A percentile compares a stretch with the other conserved stretches of the same genome.
Conservation (phyloP, 108 stramenopile genomes). For the Nitzschia sp. region DNA sequence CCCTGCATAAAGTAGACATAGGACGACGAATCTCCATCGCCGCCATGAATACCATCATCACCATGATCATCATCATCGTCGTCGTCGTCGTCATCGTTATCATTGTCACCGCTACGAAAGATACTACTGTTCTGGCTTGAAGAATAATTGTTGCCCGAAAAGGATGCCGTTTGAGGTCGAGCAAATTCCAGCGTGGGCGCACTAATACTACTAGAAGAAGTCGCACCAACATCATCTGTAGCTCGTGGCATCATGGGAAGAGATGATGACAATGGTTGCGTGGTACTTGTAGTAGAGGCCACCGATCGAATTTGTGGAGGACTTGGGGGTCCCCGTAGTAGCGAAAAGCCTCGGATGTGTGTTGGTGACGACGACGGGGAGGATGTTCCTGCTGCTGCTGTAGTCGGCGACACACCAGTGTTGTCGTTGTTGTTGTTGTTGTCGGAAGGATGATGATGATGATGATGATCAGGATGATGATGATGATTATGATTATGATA, state of each 20-base stretch:
- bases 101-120: neutral
- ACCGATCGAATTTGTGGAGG: neutral
- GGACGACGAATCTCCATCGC: slow-evolving; percentile 30
- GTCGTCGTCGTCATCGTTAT: neutral
- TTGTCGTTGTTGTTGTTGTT: slow-evolving; percentile 10
- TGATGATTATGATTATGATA: neutral
- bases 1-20: slow-evolving; percentile 48
- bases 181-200: too few species aligned
- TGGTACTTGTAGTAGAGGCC: neutral
- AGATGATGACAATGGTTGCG: neutral
- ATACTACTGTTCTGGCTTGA: slow-evolving; percentile 4
- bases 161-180: neutral
- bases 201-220: neutral
- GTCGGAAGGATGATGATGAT: neutral
- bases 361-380: neutral
- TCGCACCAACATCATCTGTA: neutral
- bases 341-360: neutral
- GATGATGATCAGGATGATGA: neutral
- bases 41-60: slow-evolving; percentile 1
- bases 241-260: neutral
- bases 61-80: slow-evolving; percentile 11
- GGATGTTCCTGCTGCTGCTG: neutral
- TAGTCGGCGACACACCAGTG: neutral
- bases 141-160: neutral
- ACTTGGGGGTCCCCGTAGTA: neutral